Base-by-base conservation (phyloP, 2,329 filamentous ascomycete species). In the Pyrenophora tritici-repentis region DNA sequence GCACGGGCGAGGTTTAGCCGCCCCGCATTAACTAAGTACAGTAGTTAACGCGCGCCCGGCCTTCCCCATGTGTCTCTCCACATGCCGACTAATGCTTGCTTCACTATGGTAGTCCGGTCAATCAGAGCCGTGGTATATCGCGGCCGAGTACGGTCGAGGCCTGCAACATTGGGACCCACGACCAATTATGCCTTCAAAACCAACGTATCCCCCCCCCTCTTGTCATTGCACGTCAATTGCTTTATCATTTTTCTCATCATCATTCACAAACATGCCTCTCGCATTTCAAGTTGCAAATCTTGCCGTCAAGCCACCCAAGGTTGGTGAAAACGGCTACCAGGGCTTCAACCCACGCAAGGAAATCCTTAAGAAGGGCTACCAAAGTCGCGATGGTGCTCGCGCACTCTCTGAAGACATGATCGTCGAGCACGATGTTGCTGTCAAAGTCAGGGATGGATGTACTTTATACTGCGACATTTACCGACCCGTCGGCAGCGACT, bases 401-500 rank as follows among this genome's bases (percentile, higher is more conserved):
- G 35, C 42, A 16, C 37, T 54, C 12, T 47, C 42, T 18, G 47
- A 42, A 31, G 54, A 50, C 14, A 32, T 54, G 18, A 41, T 56
- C 6, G 42, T 33, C 3, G 47, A 54, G 18, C 50, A 56, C n/a
- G 50, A 54, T 26, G 50, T 54, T 1, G 42, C 42, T 13, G 40
- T 56, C 34, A 53, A 50, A 26, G 37, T 58, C 6, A 38, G 57
- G 16, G 57, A 54, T 39, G 46, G 54, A 6, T 47, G 39, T 12
- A 54, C 26, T 4, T 7, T 56, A 13, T 54, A 50, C 43, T 50
- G 35, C n/a, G 51, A 59, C 9, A 49, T 58, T 18, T 58, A 47
- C 17, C 39, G 57, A 13, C 57, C 73, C 3, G 56, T 58, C n/a
- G 47, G 51, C 13, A 50, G 55, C 6, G 58, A 62, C 4, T 17